Conservation (phyloP, 495 filamentous ascomycete genomes). For the Aspergillus homomorphus region DNA sequence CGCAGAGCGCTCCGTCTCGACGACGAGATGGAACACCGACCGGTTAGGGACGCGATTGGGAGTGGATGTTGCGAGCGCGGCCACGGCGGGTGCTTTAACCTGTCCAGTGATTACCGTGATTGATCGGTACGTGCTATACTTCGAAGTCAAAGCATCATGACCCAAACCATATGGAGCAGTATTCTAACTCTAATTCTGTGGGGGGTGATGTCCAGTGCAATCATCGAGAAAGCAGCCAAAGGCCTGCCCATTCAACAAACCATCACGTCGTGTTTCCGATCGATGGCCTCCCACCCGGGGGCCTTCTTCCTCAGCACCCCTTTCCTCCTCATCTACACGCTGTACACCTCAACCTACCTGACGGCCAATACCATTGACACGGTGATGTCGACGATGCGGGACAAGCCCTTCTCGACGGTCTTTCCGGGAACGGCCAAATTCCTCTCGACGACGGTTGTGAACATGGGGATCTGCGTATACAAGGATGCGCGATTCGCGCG, state of each 20-base stretch:
- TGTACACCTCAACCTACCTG: constrained; percentile 89
- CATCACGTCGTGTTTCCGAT: constrained; percentile 58
- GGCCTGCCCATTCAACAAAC: constrained; percentile 66
- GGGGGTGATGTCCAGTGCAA: constrained; percentile 54
- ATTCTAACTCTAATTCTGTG: constrained; percentile 20
- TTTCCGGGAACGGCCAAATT: constrained; percentile 81
- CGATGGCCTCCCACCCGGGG: constrained; percentile 66
- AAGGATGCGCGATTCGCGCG: constrained; percentile 86
- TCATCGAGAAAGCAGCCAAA: constrained; percentile 94
- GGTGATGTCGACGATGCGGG: constrained; percentile 59
- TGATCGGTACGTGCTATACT: constrained; percentile 64
- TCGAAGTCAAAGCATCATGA: not conserved
- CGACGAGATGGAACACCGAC: constrained; percentile 71
- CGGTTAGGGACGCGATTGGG: constrained; percentile 64
- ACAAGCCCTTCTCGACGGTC: constrained; percentile 54
- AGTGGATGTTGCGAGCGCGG: constrained; percentile 72
- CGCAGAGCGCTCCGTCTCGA: constrained; percentile 21
- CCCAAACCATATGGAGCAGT: not conserved
- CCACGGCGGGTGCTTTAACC: constrained; percentile 73
- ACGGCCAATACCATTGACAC: constrained; percentile 91
- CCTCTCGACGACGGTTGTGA: constrained; percentile 73
- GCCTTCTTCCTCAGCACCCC: constrained; percentile 73
- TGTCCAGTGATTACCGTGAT: constrained; percentile 88
- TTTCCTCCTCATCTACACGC: constrained; percentile 79
- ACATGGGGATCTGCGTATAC: constrained; percentile 87